Conservation (phyloP, 305 asterid genomes). For the Coffea humblotiana region DNA sequence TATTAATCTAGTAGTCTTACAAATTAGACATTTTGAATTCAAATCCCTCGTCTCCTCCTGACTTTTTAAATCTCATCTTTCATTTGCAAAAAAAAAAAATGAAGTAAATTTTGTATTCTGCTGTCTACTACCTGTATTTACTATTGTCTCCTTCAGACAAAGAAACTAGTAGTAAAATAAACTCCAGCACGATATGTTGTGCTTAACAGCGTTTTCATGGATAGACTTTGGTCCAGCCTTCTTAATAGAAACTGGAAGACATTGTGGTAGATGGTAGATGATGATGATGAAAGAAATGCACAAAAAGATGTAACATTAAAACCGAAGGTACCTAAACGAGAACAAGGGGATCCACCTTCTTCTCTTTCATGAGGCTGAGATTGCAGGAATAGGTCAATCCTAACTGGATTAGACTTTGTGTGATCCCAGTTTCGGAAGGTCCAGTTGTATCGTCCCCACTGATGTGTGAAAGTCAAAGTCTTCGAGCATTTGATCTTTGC, state of each 20-base stretch:
- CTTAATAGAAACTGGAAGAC: background rate
- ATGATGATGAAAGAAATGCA: background rate
- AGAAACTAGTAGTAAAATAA: background rate
- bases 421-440: background rate
- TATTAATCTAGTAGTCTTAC: too few relatives aligned
- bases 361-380: background rate
- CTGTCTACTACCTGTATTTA: background rate
- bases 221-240: background rate
- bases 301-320: background rate
- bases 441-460: background rate
- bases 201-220: background rate
- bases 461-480: background rate
- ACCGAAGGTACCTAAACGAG: background rate
- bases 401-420: background rate
- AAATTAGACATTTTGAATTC: too few relatives aligned
- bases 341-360: background rate
- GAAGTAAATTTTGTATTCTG: background rate
- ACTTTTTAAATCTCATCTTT: too few relatives aligned
- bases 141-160: background rate
- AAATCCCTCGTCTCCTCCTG: too few relatives aligned
- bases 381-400: background rate
- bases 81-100: background rate
- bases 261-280: background rate
- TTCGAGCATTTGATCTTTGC: background rate
- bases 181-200: background rate